Evolutionary conservation across 371 early-diverging fungal genomes (phyloP).

Genomic region (Syncephalastrum sp.): DNA sequence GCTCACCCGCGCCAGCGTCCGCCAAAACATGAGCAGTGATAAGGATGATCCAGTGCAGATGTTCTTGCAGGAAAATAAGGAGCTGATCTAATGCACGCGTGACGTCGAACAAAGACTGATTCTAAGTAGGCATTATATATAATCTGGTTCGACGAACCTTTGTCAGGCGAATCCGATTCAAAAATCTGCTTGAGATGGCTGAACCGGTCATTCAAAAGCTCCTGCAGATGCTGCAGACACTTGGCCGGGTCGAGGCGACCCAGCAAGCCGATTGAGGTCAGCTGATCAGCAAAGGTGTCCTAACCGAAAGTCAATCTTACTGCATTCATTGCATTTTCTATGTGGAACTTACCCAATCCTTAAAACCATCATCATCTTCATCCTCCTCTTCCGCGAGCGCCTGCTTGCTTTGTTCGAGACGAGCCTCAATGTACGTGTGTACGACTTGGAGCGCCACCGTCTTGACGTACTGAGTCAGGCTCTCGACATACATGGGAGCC

Average conservation of each 20-base stretch:
- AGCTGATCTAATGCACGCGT: conserved; percentile 21
- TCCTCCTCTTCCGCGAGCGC: conserved; percentile 54
- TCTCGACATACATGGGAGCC: conserved; percentile 14
- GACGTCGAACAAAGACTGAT: not conserved
- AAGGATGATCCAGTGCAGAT: conserved; percentile 75
- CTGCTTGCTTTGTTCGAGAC: conserved; percentile 59
- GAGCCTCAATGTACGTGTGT: conserved; percentile 65
- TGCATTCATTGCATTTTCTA: not conserved
- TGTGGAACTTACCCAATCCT: conserved; percentile 54
- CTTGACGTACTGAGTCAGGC: conserved; percentile 52
- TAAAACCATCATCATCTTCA: conserved; percentile 60
- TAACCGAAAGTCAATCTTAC: conserved; percentile 5
- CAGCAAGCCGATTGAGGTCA: conserved; percentile 64
- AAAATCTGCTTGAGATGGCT: conserved; percentile 46
- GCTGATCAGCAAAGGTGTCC: conserved; percentile 75
- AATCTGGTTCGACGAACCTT: conserved; percentile 5
- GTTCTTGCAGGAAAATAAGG: conserved; percentile 56
- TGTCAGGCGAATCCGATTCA: conserved; percentile 1
- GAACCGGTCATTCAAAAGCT: conserved; percentile 51
- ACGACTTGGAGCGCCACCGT: conserved; percentile 59
- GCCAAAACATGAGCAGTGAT: conserved; percentile 68
- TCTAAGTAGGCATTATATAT: too few relatives aligned
- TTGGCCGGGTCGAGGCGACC: conserved; percentile 62
- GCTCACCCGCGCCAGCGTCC: conserved; percentile 69
- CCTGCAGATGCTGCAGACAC: conserved; percentile 47